Evolutionary conservation across 306 rosid genomes (phyloP).

Genomic region (Malus sieversii): DNA sequence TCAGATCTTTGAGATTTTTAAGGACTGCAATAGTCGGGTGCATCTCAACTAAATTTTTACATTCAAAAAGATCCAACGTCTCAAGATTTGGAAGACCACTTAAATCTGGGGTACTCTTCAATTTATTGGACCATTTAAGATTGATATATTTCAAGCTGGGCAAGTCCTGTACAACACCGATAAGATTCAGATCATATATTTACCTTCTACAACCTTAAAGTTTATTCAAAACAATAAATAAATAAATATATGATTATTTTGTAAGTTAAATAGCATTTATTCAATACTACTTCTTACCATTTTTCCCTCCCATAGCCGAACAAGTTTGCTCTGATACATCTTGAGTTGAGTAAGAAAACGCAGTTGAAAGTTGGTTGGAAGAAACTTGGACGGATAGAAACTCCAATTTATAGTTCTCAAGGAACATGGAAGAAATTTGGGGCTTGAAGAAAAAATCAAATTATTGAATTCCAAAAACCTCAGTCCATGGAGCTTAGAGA

Average conservation of each 20-base stretch:
- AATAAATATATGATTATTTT: no score
- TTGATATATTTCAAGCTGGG: neutral
- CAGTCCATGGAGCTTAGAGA: slow-evolving; percentile 14
- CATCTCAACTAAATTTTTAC: neutral
- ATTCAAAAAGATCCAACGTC: no score
- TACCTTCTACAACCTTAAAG: neutral
- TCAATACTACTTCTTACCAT: neutral
- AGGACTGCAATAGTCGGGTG: neutral
- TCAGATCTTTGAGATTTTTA: no score
- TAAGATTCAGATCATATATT: neutral
- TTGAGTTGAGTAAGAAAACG: neutral
- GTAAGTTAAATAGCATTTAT: no score
- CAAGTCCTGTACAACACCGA: neutral
- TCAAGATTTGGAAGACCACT: neutral
- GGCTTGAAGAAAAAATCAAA: neutral
- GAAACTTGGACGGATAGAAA: neutral
- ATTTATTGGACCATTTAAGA: neutral
- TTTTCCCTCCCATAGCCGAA: slow-evolving; percentile 4
- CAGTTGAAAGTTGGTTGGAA: neutral
- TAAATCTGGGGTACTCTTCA: slow-evolving; percentile 8
- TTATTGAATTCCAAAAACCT: neutral
- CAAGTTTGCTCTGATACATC: neutral
- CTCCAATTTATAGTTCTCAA: slow-evolving; percentile 7
- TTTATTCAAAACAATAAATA: neutral
- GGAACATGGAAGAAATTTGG: neutral